Evolutionary conservation across 1,284 basidiomycete genomes (phyloP), one percentile per base, ranked within the genome.

Genomic region (Exobasidium rhododendri): DNA sequence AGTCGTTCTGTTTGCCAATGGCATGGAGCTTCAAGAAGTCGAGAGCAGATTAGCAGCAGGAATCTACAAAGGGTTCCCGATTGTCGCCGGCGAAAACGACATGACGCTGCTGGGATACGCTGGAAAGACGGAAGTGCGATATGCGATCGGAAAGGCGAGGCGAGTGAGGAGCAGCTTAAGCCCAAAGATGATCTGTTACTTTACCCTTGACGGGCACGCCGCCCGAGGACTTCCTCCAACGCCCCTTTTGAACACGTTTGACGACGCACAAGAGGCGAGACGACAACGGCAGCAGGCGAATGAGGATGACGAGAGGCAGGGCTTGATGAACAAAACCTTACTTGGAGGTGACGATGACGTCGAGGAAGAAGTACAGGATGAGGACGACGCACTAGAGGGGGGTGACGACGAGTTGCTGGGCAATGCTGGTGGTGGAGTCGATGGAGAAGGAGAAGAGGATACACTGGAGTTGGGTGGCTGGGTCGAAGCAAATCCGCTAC

Each of bases 31-130:
- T 13, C 82, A 81, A 35, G 88, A 91, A 68, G 83, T 98, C 29
- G 89, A 79, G 58, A 24, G 32, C 2, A 68, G 60, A 52, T 49
- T 79, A 22, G 56, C 57, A 10, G 47, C 61, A 4, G 75, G 67
- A 40, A 61, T 85, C 56, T 91, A 91, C 67, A 91, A 94, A 77
- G 94, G 94, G 0, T 97, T 94, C 81, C 96, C 96, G 0, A 86
- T 98, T 40, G 86, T 97, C 17, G 84, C 83, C 17, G 82, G 80
- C 60, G 68, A 73, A 1, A 69, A 71, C 2, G 82, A 85, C 65
- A 78, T 83, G 49, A 88, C 85, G 7, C 84, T 97, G 22, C 80
- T 89, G 7, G 96, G 96, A 1, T 94, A 96, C 80, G 90, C 97
- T 66, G 89, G 91, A 26, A 86, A 92, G 64, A 86, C 86, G 5